Conservation (phyloP, 2,329 filamentous ascomycete genomes). For the Sarocladiaceae sp. region DNA sequence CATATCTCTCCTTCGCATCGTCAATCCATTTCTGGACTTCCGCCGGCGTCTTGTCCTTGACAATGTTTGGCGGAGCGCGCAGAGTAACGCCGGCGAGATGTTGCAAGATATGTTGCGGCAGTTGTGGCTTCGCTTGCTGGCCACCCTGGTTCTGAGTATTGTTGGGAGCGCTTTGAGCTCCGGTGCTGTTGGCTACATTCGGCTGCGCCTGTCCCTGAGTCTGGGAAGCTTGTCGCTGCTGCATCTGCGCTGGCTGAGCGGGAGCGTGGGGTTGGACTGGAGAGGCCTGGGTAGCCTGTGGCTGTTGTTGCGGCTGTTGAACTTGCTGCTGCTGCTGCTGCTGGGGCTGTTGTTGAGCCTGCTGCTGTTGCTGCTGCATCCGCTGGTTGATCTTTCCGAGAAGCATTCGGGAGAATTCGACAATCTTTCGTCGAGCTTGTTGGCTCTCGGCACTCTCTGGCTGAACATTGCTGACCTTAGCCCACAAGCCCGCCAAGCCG, state of each 20-base stretch:
- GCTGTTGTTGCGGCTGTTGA: slow-evolving; percentile 14
- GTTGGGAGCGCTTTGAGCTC: background rate
- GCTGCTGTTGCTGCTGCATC: slow-evolving; percentile 20
- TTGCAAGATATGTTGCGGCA: slow-evolving; percentile 2
- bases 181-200: background rate
- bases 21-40: slow-evolving; percentile 9
- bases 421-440: slow-evolving; percentile 49
- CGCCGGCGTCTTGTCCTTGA: slow-evolving; percentile 7
- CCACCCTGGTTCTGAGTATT: background rate
- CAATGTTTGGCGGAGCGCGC: background rate
- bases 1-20: slow-evolving; percentile 10
- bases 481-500: slow-evolving; percentile 49
- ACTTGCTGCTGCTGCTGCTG: slow-evolving; percentile 15
- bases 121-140: slow-evolving; percentile 2
- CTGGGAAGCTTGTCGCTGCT: slow-evolving; percentile 19
- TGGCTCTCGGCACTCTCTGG: slow-evolving; percentile 42
- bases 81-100: background rate
- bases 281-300: slow-evolving; percentile 20
- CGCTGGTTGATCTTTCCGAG: slow-evolving; percentile 42
- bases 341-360: slow-evolving; percentile 22
- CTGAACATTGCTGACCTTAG: slow-evolving; percentile 40
- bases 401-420: slow-evolving; percentile 55
- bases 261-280: slow-evolving; percentile 9
- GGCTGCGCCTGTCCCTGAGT: slow-evolving; percentile 28
- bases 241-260: slow-evolving; percentile 9